phyloP scores from a whole-genome alignment of 2,329 filamentous ascomycete species.

The Botrytis sinoallii region DNA sequence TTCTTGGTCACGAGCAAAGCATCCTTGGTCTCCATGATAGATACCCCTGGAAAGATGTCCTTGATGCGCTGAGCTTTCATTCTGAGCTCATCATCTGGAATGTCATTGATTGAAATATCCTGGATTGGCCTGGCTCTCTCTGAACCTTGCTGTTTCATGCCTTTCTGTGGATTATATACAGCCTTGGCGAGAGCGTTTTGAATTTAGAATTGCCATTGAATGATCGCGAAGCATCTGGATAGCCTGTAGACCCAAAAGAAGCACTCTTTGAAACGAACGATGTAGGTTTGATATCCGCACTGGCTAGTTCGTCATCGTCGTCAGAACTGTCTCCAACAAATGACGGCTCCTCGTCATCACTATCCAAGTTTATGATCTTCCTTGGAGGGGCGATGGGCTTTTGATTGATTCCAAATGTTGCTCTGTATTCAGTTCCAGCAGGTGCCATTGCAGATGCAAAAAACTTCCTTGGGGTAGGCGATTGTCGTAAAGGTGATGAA shows the following conservation, averaged over 20 bases:
- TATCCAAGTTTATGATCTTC: slow-evolving; percentile 47
- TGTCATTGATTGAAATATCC: slow-evolving; percentile 47
- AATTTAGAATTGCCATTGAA: slow-evolving; percentile 45
- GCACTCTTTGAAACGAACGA: slow-evolving; percentile 48
- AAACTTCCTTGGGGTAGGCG: slow-evolving; percentile 31
- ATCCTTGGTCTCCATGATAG: slow-evolving; percentile 46
- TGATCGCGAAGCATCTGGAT: slow-evolving; percentile 27
- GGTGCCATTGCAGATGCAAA: slow-evolving; percentile 68
- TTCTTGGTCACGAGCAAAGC: slow-evolving; percentile 50
- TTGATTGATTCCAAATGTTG: slow-evolving; percentile 43
- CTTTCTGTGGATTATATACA: slow-evolving; percentile 25
- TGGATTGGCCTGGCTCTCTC: slow-evolving; percentile 47
- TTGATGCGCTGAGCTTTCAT: slow-evolving; percentile 52
- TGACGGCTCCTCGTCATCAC: slow-evolving; percentile 54
- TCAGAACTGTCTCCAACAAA: slow-evolving; percentile 64
- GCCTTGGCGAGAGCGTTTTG: slow-evolving; percentile 28
- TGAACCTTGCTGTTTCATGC: slow-evolving; percentile 38
- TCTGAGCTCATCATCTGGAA: slow-evolving; percentile 48
- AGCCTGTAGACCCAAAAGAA: slow-evolving; percentile 39
- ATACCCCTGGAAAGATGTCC: slow-evolving; percentile 47
- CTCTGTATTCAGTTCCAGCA: slow-evolving; percentile 67
- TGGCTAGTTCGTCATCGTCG: slow-evolving; percentile 51
- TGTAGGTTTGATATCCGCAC: slow-evolving; percentile 59
- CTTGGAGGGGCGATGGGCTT: slow-evolving; percentile 41
- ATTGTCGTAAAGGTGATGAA: slow-evolving; percentile 64